These are phyloP conservation scores for Microcera coccophila DNA, from an alignment of 2,329 filamentous ascomycete genomes.

Conservation along the genomic window DNA sequence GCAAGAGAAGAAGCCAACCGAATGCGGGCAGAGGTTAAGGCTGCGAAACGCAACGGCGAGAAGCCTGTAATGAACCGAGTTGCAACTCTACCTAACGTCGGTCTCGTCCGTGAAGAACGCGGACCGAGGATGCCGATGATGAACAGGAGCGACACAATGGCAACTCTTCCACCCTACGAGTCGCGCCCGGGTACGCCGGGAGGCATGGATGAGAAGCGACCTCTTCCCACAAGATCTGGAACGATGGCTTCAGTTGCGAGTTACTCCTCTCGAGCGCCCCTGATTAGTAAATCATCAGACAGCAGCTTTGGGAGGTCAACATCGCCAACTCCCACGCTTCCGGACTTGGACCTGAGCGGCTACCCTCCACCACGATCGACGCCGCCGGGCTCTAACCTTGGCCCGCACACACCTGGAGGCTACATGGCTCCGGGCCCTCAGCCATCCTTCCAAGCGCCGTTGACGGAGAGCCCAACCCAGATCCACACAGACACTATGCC, in stretches of 20 bases:
- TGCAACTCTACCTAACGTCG: conserved; percentile 56
- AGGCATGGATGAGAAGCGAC: conserved; percentile 50
- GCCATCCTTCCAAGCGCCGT: conserved; percentile 14
- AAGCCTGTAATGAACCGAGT: conserved; percentile 49
- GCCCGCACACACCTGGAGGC: conserved; percentile 15
- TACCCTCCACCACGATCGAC: conserved; percentile 32
- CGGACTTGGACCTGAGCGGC: conserved; percentile 22
- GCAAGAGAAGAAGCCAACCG: conserved; percentile 68
- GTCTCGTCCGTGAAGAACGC: conserved; percentile 40
- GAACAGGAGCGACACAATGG: conserved; percentile 56
- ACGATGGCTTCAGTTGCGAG: conserved; percentile 58
- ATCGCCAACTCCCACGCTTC: conserved; percentile 36
- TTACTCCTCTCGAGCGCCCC: conserved; percentile 61
- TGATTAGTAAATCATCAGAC: conserved; percentile 55
- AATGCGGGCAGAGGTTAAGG: conserved; percentile 47
- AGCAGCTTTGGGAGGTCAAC: conserved; percentile 52
- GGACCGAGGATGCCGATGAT: conserved; percentile 57
- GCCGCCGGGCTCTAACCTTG: conserved; percentile 35
- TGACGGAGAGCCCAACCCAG: conserved; percentile 30
- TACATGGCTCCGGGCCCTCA: conserved; percentile 11
- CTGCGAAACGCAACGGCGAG: conserved; percentile 52
- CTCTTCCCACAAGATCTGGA: conserved; percentile 42
- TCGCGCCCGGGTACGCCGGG: conserved; percentile 56
- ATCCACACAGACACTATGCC: conserved; percentile 28
- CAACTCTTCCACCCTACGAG: conserved; percentile 59